phyloP scores from a whole-genome alignment of 2,329 filamentous ascomycete species.

The Lasiodiplodia theobromae region DNA sequence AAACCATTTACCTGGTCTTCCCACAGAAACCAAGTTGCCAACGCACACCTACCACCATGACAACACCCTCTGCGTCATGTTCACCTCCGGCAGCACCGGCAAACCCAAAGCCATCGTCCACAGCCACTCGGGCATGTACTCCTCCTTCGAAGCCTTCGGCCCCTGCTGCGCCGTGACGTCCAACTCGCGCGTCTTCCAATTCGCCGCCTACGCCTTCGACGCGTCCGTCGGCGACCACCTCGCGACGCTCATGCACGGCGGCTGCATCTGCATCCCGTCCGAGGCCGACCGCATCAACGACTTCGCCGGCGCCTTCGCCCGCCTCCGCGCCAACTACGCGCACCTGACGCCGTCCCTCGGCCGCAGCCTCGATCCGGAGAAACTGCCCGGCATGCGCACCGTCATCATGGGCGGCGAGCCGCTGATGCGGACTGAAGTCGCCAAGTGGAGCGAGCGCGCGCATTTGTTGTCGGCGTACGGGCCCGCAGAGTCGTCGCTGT shows the following conservation, averaged over 20 bases:
- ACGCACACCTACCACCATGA: constrained; percentile 48
- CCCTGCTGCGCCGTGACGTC: background rate
- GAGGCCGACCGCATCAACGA: constrained; percentile 43
- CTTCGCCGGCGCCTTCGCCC: constrained; percentile 44
- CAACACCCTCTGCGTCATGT: constrained; percentile 77
- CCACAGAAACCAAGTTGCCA: constrained; percentile 40
- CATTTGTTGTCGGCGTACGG: constrained; percentile 50
- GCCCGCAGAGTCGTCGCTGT: background rate
- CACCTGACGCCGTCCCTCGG: constrained; percentile 73
- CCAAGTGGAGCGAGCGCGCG: constrained; percentile 46
- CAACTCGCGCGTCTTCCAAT: constrained; percentile 45
- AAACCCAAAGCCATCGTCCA: constrained; percentile 80
- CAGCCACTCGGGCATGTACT: constrained; percentile 59
- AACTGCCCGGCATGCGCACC: constrained; percentile 60
- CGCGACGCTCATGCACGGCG: constrained; percentile 41
- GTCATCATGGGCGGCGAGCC: constrained; percentile 44
- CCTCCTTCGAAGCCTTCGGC: constrained; percentile 40
- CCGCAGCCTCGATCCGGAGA: constrained; percentile 70
- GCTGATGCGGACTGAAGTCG: constrained; percentile 39
- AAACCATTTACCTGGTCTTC: constrained; percentile 29
- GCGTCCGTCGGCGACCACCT: constrained; percentile 45
- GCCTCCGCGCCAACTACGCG: constrained; percentile 36
- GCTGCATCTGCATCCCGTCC: constrained; percentile 46
- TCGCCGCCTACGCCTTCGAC: constrained; percentile 38
- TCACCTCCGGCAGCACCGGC: constrained; percentile 84